Percentiles rank a stretch among this genome's conserved stretches.
phyloP scores from a whole-genome alignment of 805 yeast species.

The Maudiozyma saulgeensis region DNA sequence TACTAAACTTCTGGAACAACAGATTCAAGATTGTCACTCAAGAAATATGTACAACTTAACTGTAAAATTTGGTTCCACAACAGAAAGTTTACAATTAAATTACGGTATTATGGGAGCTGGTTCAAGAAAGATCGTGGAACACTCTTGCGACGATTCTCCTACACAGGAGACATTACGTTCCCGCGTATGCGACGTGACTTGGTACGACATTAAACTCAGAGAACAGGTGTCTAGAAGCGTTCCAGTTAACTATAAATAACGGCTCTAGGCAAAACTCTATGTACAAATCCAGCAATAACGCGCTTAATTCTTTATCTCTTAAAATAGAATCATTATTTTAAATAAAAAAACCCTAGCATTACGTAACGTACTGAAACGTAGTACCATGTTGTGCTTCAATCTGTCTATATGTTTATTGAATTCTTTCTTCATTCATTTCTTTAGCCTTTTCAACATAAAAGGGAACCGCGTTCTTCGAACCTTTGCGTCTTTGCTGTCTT shows the following conservation, averaged over 20 bases:
- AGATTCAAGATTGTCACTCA: constrained; percentile 5
- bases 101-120: constrained; percentile 14
- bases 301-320: no score
- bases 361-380: no score
- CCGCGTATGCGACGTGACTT: constrained; percentile 5
- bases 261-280: no score
- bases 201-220: constrained; percentile 8
- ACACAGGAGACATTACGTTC: neutral
- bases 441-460: no score
- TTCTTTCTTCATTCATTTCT: no score
- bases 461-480: no score
- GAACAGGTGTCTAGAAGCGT: neutral
- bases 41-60: constrained; percentile 6
- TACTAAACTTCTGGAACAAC: neutral
- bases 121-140: constrained; percentile 5
- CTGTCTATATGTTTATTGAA: no score
- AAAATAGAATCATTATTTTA: no score
- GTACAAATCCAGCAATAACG: no score
- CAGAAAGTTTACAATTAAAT: neutral
- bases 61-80: constrained; percentile 4
- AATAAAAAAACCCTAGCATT: no score
- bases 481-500: neutral
- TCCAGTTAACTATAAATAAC: neutral
- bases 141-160: neutral
- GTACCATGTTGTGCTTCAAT: no score